These are phyloP conservation scores for Neurospora sp. DNA, from an alignment of 495 filamentous ascomycete species.

Conservation along the genomic window DNA sequence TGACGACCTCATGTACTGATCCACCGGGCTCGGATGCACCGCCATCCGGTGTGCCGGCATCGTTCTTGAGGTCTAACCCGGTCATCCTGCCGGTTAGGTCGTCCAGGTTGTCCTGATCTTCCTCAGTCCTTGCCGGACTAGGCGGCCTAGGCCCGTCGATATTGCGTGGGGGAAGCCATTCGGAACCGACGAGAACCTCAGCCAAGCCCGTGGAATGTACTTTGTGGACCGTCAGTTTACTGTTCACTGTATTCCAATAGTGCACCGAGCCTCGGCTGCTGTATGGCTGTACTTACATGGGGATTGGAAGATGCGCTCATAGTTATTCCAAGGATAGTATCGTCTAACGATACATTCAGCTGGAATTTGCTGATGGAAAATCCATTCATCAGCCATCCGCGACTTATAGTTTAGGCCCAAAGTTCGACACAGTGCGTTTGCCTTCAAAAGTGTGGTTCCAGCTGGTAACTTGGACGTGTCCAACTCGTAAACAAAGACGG, in stretches of 20 bases:
- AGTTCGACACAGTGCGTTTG: not conserved
- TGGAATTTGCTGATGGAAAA: not conserved
- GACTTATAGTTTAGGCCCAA: not conserved
- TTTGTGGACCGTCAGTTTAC: not conserved
- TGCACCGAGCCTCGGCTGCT: not conserved
- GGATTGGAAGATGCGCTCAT: not conserved
- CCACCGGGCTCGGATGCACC: not conserved
- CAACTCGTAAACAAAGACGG: not conserved
- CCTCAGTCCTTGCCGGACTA: not conserved
- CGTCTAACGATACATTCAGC: not conserved
- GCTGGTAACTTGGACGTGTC: not conserved
- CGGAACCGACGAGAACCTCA: not conserved
- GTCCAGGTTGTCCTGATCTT: not conserved
- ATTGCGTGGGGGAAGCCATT: not conserved
- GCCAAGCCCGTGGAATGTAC: not conserved
- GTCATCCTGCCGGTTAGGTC: not conserved
- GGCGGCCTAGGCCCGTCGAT: not conserved
- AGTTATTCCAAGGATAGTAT: not conserved
- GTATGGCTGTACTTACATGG: not conserved
- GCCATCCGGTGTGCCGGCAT: fast-evolving
- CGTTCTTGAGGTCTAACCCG: not conserved
- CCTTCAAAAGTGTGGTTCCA: not conserved
- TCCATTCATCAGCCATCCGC: not conserved
- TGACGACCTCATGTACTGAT: not conserved
- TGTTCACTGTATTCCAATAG: not conserved